phyloP scores from a whole-genome alignment of 805 yeast genomes.

The Starmerella potacharoeniae region DNA sequence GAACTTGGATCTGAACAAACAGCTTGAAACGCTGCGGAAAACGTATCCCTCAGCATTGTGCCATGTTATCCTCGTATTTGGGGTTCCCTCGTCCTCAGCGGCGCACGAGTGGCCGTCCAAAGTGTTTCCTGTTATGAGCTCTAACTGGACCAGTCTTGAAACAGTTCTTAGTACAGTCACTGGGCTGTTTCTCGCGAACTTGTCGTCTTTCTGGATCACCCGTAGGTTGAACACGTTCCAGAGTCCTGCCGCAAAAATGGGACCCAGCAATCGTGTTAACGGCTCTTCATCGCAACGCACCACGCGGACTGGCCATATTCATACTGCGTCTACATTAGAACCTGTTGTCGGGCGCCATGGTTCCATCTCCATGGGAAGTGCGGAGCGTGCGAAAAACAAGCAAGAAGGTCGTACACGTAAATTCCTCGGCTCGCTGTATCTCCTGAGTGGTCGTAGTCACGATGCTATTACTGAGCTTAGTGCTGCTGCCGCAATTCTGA shows the following conservation, averaged over 20 bases:
- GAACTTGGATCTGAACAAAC: constrained; percentile 19
- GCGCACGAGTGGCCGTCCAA: constrained; percentile 12
- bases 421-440: constrained; percentile 60
- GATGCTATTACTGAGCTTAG: constrained; percentile 63
- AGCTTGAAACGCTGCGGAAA: constrained; percentile 35
- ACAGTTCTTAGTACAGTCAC: constrained; percentile 66
- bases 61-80: constrained; percentile 47
- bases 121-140: constrained; percentile 24
- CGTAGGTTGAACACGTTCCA: constrained; percentile 69
- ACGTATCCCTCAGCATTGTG: constrained; percentile 43
- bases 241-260: constrained; percentile 40
- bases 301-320: background rate
- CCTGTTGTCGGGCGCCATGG: constrained; percentile 24
- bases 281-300: background rate
- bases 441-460: constrained; percentile 66
- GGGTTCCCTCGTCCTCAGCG: constrained; percentile 18
- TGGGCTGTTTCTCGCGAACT: constrained; percentile 45
- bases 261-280: background rate
- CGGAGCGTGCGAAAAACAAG: constrained; percentile 34
- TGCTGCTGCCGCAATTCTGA: constrained; percentile 55
- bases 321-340: constrained; percentile 8
- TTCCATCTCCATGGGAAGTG: constrained; percentile 26
- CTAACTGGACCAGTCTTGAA: constrained; percentile 36
- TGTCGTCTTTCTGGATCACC: constrained; percentile 57
- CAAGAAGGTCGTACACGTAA: constrained; percentile 66